These are phyloP conservation scores for Populus deltoides DNA, from an alignment of 345 rosid genomes.

Conservation along the genomic window DNA sequence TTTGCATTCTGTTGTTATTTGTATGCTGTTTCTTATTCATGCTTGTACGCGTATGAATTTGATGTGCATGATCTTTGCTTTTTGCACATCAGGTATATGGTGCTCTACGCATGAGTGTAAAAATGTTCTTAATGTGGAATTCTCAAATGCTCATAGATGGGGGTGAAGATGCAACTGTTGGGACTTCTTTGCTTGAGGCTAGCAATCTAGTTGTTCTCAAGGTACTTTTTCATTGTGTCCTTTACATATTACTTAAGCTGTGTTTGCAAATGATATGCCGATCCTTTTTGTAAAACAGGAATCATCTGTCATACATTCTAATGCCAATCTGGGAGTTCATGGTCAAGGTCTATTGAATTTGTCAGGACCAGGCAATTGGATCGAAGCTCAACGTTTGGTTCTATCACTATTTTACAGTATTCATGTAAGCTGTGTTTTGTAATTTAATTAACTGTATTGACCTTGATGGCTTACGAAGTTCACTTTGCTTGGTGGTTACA, in stretches of 20 bases:
- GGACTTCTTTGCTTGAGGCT: constrained; percentile 86
- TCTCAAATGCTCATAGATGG: constrained; percentile 87
- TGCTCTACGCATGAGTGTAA: constrained; percentile 92
- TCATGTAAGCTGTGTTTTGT: constrained; percentile 50
- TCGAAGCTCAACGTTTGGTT: constrained; percentile 95
- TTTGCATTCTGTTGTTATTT: neutral
- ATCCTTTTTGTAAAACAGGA: constrained; percentile 44
- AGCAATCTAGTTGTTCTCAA: constrained; percentile 88
- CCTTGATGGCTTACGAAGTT: constrained; percentile 1
- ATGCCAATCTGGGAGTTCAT: constrained; percentile 93
- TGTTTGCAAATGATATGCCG: constrained; percentile 5
- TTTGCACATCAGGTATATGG: constrained; percentile 72
- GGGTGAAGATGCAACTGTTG: constrained; percentile 72
- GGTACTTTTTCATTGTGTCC: constrained; percentile 40
- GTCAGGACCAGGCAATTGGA: constrained; percentile 83
- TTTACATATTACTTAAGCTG: constrained; percentile 17
- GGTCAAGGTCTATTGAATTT: constrained; percentile 96
- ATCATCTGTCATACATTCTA: constrained; percentile 86
- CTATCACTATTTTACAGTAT: constrained; percentile 86
- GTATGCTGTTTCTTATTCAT: neutral
- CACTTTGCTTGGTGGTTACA: neutral
- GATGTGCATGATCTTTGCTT: neutral
- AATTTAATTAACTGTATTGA: neutral
- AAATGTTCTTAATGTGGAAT: constrained; percentile 96
- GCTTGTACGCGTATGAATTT: constrained; percentile 8